A percentile compares a stretch with the other conserved stretches of the same genome.
Conservation (phyloP, 345 rosid species). For the Eutrema japonicum region DNA sequence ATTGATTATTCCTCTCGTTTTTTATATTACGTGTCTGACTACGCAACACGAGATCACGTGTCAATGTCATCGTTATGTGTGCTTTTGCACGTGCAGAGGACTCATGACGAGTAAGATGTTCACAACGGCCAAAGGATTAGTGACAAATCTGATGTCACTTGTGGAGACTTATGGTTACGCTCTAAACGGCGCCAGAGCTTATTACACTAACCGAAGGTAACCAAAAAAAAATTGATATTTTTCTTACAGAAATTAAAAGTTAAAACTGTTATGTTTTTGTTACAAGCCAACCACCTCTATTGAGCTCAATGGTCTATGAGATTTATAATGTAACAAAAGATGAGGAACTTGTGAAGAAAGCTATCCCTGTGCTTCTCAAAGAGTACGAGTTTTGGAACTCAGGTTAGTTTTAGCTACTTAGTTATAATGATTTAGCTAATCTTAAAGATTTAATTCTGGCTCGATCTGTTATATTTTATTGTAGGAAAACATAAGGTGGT, state of each 20-base stretch:
- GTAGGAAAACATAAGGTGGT: conserved; percentile 71
- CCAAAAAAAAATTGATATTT: neutral
- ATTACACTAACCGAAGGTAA: conserved; percentile 89
- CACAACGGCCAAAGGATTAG: conserved; percentile 72
- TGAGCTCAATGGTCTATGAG: conserved; percentile 80
- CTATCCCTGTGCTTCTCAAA: conserved; percentile 72
- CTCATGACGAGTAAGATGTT: conserved; percentile 87
- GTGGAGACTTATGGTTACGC: conserved; percentile 72
- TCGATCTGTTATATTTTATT: neutral
- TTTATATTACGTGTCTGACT: conserved; percentile 30
- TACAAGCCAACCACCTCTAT: conserved; percentile 86
- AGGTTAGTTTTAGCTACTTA: conserved; percentile 47
- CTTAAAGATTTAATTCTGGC: neutral
- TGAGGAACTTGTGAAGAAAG: conserved; percentile 52
- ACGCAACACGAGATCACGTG: conserved; percentile 23
- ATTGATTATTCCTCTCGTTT: neutral
- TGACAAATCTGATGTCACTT: conserved; percentile 68
- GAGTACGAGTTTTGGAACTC: conserved; percentile 84
- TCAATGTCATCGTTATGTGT: conserved; percentile 6
- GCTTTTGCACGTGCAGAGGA: conserved; percentile 60
- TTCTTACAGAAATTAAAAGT: neutral
- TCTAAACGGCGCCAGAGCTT: conserved; percentile 79
- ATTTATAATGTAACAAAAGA: conserved; percentile 73
- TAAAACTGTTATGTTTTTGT: neutral
- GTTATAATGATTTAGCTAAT: neutral